These are phyloP conservation scores for Aspergillus leporis DNA, from an alignment of 495 filamentous ascomycete genomes.

Conservation along the genomic window DNA sequence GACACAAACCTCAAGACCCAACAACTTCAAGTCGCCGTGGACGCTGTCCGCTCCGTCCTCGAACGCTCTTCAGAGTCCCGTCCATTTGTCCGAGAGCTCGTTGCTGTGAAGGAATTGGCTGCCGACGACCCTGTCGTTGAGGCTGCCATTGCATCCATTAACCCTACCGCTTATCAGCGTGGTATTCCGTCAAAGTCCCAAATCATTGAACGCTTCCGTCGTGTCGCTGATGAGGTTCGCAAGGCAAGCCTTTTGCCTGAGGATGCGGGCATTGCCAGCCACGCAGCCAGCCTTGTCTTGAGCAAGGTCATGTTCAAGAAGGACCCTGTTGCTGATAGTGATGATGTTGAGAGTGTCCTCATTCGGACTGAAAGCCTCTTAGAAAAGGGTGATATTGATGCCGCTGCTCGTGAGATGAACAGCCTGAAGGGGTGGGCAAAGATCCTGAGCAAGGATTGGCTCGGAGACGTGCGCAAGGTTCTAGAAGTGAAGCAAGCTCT, in stretches of 20 bases:
- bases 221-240: constrained; percentile 88
- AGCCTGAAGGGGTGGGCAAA: constrained; percentile 88
- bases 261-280: constrained; percentile 89
- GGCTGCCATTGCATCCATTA: constrained; percentile 91
- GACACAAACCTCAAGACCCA: constrained; percentile 90
- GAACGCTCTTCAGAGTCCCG: constrained; percentile 70
- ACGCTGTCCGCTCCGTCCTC: constrained; percentile 81
- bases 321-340: constrained; percentile 77
- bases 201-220: constrained; percentile 92
- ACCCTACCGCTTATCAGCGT: constrained; percentile 88
- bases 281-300: constrained; percentile 82
- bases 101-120: constrained; percentile 90
- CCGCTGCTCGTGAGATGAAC: constrained; percentile 93
- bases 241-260: constrained; percentile 91
- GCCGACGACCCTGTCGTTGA: constrained; percentile 77
- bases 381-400: constrained; percentile 89
- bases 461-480: constrained; percentile 81
- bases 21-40: constrained; percentile 90
- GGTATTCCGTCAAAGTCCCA: constrained; percentile 80
- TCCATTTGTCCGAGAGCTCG: constrained; percentile 87
- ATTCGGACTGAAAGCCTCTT: constrained; percentile 82
- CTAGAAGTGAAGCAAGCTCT: constrained; percentile 94
- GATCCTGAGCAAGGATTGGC: constrained; percentile 88
- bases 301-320: constrained; percentile 95
- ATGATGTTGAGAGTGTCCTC: constrained; percentile 93